Evolutionary conservation across 2,329 filamentous ascomycete species (phyloP), one percentile per base, ranked within the genome.

Genomic region (Trichoderma breve): DNA sequence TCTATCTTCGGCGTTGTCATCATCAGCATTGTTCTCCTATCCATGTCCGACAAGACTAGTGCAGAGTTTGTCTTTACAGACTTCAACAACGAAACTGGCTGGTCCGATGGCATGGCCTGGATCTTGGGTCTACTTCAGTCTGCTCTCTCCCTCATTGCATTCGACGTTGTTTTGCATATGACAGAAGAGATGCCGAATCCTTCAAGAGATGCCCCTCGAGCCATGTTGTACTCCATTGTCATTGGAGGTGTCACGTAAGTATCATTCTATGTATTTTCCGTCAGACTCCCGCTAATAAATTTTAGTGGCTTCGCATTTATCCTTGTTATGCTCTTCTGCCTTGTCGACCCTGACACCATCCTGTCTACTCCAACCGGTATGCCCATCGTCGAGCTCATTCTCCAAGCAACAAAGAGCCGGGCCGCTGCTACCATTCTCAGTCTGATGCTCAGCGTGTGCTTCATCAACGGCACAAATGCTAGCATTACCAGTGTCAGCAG

Each of bases 401-500:
- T 68, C 21, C 65, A 68, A 11, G 65, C 65, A 43, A 68, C 66
- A 9, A 69, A 69, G 6, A 69, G 66, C 36, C 36, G 66, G 51
- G 66, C 36, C 8, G 66, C 66, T 7, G 55, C 66, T n/a, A 69
- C 55, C 21, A 69, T 60, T 51, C 66, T 68, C 65, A 68, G 65
- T 8, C 15, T 68, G 4, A 68, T 68, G 65, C 65, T 68, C 12
- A 58, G 53, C 6, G 32, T 68, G 9, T 68, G 65, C 18, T 68
- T 68, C 15, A 68, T 68, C 53, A 68, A 68, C 36, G 65, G 65
- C 26, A 68, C 65, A 32, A 68, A 68, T 18, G 65, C 65, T 26
- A 68, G 65, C 14, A 68, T 68, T 53, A 68, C 65, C 18, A 68
- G 65, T n/a, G 65, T 68, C 24, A 68, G 65, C 65, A 68, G 65